Evolutionary conservation across 495 filamentous ascomycete genomes (phyloP).

Genomic region (Cercophora newfieldiana): DNA sequence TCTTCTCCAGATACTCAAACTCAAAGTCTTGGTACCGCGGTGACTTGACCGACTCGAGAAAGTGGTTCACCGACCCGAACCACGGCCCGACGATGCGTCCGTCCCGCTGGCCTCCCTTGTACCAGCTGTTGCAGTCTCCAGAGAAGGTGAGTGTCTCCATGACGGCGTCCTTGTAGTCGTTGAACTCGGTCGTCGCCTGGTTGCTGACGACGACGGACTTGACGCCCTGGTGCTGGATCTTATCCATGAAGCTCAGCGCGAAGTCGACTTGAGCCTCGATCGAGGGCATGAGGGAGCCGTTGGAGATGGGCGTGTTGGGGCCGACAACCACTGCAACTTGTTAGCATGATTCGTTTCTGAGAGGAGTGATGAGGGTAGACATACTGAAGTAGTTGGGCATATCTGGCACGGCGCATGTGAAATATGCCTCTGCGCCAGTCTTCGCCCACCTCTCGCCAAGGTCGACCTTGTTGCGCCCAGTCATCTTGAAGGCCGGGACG

Average conservation of each 20-base stretch:
- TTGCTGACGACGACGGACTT: constrained; percentile 44
- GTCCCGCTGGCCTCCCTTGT: constrained; percentile 42
- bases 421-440: constrained; percentile 11
- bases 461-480: constrained; percentile 47
- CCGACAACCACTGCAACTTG: constrained; percentile 22
- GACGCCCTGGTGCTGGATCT: constrained; percentile 48
- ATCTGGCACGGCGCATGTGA: constrained; percentile 11
- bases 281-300: constrained; percentile 27
- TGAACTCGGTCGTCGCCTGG: constrained; percentile 43
- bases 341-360: not conserved
- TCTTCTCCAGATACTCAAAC: constrained; percentile 1
- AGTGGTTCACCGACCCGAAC: constrained; percentile 8
- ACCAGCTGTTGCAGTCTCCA: constrained; percentile 50
- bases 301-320: constrained; percentile 31
- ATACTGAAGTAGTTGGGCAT: constrained; percentile 9
- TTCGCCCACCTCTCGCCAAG: constrained; percentile 15
- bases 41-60: constrained; percentile 3
- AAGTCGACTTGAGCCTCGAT: constrained; percentile 30
- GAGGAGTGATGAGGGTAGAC: constrained; percentile 41
- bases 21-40: constrained; percentile 10
- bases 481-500: constrained; percentile 31
- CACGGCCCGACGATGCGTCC: constrained; percentile 47
- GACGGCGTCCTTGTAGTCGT: constrained; percentile 44
- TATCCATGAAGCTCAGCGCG: constrained; percentile 46
- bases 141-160: constrained; percentile 50